phyloP scores from a whole-genome alignment of 2,329 filamentous ascomycete genomes.

The Botryotinia narcissicola region DNA sequence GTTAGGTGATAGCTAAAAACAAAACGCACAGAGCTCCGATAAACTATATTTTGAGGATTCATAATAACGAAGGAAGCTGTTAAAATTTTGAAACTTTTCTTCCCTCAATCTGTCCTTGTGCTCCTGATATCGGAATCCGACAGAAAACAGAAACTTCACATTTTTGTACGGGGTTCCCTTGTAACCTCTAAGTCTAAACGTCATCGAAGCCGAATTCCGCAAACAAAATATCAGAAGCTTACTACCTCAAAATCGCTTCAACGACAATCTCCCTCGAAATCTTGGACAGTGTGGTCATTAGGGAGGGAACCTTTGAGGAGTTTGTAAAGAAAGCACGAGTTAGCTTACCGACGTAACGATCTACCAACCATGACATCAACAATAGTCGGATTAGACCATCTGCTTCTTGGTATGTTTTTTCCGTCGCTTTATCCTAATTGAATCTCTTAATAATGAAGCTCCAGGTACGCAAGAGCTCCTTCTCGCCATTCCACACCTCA shows the following conservation, averaged over 20 bases:
- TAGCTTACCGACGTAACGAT: not conserved
- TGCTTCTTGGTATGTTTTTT: slow-evolving; percentile 3
- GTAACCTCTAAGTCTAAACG: not conserved
- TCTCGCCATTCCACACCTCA: not conserved
- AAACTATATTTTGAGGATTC: not conserved
- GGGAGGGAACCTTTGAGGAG: not conserved
- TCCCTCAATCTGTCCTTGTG: not conserved
- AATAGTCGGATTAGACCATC: not conserved
- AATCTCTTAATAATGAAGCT: not conserved
- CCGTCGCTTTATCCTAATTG: not conserved
- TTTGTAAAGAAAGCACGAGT: not conserved
- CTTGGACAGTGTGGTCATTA: not conserved
- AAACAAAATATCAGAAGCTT: not conserved
- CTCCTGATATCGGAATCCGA: not conserved
- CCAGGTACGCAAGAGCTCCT: slow-evolving; percentile 2
- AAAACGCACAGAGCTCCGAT: not conserved
- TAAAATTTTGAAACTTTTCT: no score
- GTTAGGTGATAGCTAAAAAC: not conserved
- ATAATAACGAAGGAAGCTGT: not conserved
- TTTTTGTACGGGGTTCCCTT: not conserved
- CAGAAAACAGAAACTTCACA: not conserved
- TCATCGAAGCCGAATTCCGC: not conserved
- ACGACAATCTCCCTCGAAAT: not conserved
- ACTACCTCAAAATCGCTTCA: not conserved
- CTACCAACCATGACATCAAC: not conserved